A percentile compares a stretch with the other conserved stretches of the same genome.
Evolutionary conservation across 2,329 filamentous ascomycete genomes (phyloP).

Genomic region (Calonectria henricotiae): DNA sequence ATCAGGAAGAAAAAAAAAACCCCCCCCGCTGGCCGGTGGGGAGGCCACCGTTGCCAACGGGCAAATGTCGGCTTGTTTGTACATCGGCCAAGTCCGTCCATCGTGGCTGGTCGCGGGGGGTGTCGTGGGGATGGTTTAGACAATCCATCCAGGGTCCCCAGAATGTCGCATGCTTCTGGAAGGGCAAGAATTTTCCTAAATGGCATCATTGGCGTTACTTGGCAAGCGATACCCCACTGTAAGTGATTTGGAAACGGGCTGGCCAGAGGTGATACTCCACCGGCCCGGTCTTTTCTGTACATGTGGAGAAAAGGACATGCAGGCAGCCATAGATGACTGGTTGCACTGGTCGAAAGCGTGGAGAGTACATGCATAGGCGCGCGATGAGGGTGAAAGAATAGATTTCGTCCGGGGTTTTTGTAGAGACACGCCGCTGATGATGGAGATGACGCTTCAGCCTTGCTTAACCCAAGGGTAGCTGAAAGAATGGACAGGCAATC

Average conservation of each 20-base stretch:
- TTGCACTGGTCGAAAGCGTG: conserved; percentile 7
- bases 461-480: conserved; percentile 17
- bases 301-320: conserved; percentile 55
- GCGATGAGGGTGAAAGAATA: conserved; percentile 24
- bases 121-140: conserved; percentile 45
- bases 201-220: conserved; percentile 47
- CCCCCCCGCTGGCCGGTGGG: conserved; percentile 40
- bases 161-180: conserved; percentile 54
- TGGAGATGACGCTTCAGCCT: conserved; percentile 15
- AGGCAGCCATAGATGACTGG: not conserved
- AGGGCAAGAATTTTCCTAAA: conserved; percentile 50
- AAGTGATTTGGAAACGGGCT: conserved; percentile 40
- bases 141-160: conserved; percentile 43
- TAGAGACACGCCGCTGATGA: conserved; percentile 50
- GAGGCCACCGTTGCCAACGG: conserved; percentile 46
- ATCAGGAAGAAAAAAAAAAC: conserved; percentile 39
- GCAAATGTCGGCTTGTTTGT: conserved; percentile 50
- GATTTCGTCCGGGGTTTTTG: conserved; percentile 50
- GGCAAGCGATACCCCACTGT: conserved; percentile 36
- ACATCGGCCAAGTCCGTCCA: conserved; percentile 53
- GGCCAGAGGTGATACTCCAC: conserved; percentile 47
- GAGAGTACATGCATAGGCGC: not conserved
- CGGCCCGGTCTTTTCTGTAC: conserved; percentile 52
- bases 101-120: conserved; percentile 41
- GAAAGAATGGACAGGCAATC: conserved; percentile 13